Conservation (phyloP, 768 basidiomycete genomes). For the Xanthoconium purpureum region DNA sequence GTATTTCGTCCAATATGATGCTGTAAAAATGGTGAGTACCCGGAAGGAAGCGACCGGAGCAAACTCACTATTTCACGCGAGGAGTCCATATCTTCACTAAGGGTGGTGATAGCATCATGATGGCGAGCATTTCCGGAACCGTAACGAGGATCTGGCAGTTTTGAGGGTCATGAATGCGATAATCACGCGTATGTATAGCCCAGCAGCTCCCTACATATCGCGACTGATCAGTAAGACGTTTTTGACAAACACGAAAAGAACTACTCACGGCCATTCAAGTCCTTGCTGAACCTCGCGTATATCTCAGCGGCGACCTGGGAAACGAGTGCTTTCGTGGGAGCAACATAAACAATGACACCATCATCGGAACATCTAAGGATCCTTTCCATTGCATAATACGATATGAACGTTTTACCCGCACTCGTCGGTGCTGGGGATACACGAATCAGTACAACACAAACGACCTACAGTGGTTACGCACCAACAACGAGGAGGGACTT, state of each 20-base stretch:
- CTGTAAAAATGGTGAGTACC: constrained; percentile 30
- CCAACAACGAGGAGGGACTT: constrained; percentile 66
- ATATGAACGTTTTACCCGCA: constrained; percentile 76
- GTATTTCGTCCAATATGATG: constrained; percentile 58
- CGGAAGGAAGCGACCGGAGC: background rate
- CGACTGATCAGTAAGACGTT: background rate
- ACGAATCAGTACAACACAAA: background rate
- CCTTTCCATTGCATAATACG: constrained; percentile 75
- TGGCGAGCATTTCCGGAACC: constrained; percentile 67
- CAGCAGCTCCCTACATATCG: constrained; percentile 49
- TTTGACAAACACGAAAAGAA: background rate
- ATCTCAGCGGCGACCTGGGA: constrained; percentile 70
- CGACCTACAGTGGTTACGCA: constrained; percentile 21
- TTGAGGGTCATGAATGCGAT: constrained; percentile 57
- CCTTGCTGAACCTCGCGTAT: constrained; percentile 66
- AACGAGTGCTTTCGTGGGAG: constrained; percentile 74
- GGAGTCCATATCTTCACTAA: constrained; percentile 61
- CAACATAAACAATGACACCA: constrained; percentile 68
- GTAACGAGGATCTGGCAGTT: constrained; percentile 74
- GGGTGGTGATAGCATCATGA: constrained; percentile 66
- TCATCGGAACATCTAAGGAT: constrained; percentile 60
- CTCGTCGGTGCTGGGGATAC: constrained; percentile 55
- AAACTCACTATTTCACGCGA: constrained; percentile 52
- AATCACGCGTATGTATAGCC: constrained; percentile 67
- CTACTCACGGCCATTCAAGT: constrained; percentile 43